Conservation (phyloP, 2,329 filamentous ascomycete genomes). For the Torrubiella hemipterigena region DNA sequence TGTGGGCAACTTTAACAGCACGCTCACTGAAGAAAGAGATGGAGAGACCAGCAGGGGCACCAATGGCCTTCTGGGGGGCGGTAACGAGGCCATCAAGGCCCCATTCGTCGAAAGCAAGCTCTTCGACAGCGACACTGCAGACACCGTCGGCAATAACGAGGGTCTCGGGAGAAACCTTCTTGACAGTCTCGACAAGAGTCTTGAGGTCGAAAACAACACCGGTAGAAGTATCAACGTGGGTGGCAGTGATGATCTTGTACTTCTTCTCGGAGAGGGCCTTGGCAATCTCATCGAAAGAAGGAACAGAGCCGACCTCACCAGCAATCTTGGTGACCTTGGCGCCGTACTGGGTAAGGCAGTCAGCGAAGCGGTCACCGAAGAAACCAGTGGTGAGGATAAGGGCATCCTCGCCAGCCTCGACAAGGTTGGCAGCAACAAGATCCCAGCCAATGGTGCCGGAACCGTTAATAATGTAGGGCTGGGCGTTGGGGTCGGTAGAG, state of each 20-base stretch:
- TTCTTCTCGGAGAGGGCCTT: constrained; percentile 77
- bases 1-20: constrained; percentile 70
- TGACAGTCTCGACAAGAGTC: constrained; percentile 69
- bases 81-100: constrained; percentile 86
- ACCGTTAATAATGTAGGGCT: constrained; percentile 88
- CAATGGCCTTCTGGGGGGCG: constrained; percentile 93
- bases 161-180: constrained; percentile 79
- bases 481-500: constrained; percentile 66
- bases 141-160: constrained; percentile 90
- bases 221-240: constrained; percentile 94
- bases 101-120: constrained; percentile 94
- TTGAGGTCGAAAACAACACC: constrained; percentile 90
- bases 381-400: constrained; percentile 93
- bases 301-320: constrained; percentile 76
- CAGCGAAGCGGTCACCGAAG: constrained; percentile 89
- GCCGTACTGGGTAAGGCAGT: constrained; percentile 86
- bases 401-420: constrained; percentile 80
- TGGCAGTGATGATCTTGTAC: constrained; percentile 91
- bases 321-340: constrained; percentile 82
- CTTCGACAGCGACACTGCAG: constrained; percentile 91
- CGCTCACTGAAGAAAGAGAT: constrained; percentile 89
- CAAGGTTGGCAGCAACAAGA: constrained; percentile 82
- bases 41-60: constrained; percentile 83
- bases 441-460: constrained; percentile 97
- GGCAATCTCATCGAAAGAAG: constrained; percentile 79